Conservation (phyloP, 1,139 yeast genomes). For the Arxiozyma telluris region DNA sequence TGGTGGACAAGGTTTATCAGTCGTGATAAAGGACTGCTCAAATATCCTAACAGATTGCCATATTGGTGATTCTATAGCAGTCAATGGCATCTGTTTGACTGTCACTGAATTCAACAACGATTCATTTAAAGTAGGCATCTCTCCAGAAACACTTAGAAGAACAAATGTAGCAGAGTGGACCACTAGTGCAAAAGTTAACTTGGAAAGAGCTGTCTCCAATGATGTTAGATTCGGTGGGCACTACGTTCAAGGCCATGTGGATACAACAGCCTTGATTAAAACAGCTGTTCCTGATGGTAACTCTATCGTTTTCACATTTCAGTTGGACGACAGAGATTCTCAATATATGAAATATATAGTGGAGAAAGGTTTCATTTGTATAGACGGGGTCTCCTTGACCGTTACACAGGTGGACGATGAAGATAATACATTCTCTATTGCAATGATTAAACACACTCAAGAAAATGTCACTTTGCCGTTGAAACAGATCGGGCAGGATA, state of each 20-base stretch:
- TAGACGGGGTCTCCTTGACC: constrained; percentile 93
- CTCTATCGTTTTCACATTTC: constrained; percentile 68
- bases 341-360: constrained; percentile 65
- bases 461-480: constrained; percentile 63
- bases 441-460: constrained; percentile 91
- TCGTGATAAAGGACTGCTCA: constrained; percentile 56
- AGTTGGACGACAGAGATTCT: constrained; percentile 46
- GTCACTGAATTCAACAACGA: constrained; percentile 66
- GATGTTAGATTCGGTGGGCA: constrained; percentile 93
- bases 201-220: constrained; percentile 78
- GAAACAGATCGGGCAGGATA: constrained; percentile 47
- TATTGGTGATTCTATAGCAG: constrained; percentile 84
- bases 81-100: constrained; percentile 85
- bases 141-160: constrained; percentile 84
- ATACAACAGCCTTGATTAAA: constrained; percentile 68
- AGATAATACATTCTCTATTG: constrained; percentile 59
- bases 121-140: constrained; percentile 78
- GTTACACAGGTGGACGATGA: constrained; percentile 64
- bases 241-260: constrained; percentile 96
- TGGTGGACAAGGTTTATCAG: constrained; percentile 75
- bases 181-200: constrained; percentile 57
- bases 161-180: constrained; percentile 55
- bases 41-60: constrained; percentile 69
- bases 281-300: constrained; percentile 56
- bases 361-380: constrained; percentile 83